These are phyloP conservation scores for Fusarium sp. DNA, from an alignment of 2,329 filamentous ascomycete species.

Conservation along the genomic window DNA sequence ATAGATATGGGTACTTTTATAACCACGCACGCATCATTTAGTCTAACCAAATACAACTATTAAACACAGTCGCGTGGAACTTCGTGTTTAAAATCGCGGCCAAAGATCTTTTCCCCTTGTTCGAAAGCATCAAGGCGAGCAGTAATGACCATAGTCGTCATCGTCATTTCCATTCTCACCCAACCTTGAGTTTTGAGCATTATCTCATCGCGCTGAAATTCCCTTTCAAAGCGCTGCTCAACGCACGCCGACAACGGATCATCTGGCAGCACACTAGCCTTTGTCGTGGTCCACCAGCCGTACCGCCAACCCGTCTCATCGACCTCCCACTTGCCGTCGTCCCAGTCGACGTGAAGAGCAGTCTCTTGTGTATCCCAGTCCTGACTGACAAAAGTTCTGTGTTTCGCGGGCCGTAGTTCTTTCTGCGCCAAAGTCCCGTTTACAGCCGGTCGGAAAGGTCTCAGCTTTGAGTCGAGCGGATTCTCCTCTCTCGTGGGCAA, in stretches of 20 bases:
- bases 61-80: not conserved
- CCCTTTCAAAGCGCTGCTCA: not conserved
- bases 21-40: no score
- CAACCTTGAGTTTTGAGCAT: not conserved
- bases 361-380: not conserved
- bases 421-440: not conserved
- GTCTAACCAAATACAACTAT: no score
- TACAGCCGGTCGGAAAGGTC: not conserved
- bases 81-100: not conserved
- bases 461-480: not conserved
- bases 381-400: not conserved
- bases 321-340: not conserved
- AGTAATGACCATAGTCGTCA: not conserved
- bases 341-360: not conserved
- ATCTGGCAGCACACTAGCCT: not conserved
- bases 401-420: not conserved
- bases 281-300: not conserved
- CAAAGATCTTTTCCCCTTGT: not conserved
- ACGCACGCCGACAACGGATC: not conserved
- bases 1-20: no score
- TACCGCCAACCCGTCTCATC: not conserved
- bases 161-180: constrained; percentile 2
- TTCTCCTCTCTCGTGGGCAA: not conserved
- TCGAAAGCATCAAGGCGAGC: not conserved
- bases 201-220: not conserved